Evolutionary conservation across 2,329 filamentous ascomycete genomes (phyloP).

Genomic region (Fusarium chuoi): DNA sequence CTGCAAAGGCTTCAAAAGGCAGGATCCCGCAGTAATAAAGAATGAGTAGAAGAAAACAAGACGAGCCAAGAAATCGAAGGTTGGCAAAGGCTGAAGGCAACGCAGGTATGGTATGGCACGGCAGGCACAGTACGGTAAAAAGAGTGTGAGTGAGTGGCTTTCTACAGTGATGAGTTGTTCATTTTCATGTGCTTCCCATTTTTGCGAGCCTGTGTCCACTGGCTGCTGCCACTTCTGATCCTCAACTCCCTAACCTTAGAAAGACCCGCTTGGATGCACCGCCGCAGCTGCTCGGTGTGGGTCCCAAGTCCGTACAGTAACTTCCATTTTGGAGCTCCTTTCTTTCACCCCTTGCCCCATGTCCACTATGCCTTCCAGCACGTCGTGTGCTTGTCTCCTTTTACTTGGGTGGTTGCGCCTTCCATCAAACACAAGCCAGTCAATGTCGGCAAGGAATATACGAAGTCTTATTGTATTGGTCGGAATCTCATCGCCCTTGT

Average conservation of each 20-base stretch:
- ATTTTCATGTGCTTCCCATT: constrained; percentile 35
- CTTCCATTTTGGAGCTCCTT: constrained; percentile 24
- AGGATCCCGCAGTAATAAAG: constrained; percentile 14
- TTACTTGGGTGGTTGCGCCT: background rate
- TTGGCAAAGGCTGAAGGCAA: constrained; percentile 4
- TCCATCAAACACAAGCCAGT: background rate
- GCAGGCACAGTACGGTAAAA: constrained; percentile 3
- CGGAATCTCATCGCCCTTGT: background rate
- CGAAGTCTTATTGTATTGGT: constrained; percentile 18
- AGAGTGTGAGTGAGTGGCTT: constrained; percentile 21
- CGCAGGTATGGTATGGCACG: background rate
- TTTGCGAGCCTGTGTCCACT: constrained; percentile 27
- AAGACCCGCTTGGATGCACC: constrained; percentile 22
- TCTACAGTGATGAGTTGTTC: constrained; percentile 30
- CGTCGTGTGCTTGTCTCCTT: constrained; percentile 19
- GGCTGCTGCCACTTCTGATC: background rate
- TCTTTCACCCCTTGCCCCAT: constrained; percentile 18
- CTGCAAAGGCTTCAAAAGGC: background rate
- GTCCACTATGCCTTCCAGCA: background rate
- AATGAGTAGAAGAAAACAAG: constrained; percentile 25
- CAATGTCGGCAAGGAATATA: background rate
- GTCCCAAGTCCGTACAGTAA: constrained; percentile 15
- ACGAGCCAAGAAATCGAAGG: constrained; percentile 3
- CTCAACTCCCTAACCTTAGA: background rate
- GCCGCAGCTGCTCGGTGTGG: constrained; percentile 28